Evolutionary conservation across 257 asterid species (phyloP).

Genomic region (Dorcoceras hygrometricum): DNA sequence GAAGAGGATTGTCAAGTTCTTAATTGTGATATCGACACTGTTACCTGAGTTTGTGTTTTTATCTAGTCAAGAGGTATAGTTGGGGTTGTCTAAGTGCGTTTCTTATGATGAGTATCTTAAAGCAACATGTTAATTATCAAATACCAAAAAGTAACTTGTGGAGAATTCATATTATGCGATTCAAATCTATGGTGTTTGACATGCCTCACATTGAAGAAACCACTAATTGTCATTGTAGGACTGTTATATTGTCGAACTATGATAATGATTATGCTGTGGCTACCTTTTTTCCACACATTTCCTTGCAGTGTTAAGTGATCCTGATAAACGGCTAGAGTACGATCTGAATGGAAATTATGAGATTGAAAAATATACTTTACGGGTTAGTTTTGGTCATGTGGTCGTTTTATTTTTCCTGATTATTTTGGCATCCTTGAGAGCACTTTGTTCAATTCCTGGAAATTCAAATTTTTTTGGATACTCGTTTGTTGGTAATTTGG

Average conservation of each 20-base stretch:
- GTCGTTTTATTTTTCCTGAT: neutral
- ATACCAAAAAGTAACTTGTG: neutral
- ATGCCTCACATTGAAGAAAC: neutral
- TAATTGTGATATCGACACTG: too few relatives aligned
- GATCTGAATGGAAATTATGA: constrained; percentile 58
- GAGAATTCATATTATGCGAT: neutral
- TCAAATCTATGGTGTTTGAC: constrained; percentile 15
- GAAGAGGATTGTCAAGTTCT: too few relatives aligned
- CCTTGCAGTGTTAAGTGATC: constrained; percentile 62
- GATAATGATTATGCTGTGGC: constrained; percentile 12
- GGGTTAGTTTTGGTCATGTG: constrained; percentile 35
- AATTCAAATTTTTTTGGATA: constrained; percentile 20
- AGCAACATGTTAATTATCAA: neutral
- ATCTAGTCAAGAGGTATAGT: neutral
- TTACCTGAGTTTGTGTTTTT: neutral
- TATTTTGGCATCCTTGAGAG: neutral
- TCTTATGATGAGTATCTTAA: constrained; percentile 11
- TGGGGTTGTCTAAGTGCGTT: constrained; percentile 12
- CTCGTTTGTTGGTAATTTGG: constrained; percentile 20
- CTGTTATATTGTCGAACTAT: neutral
- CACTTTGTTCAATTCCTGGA: neutral
- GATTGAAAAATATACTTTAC: constrained; percentile 56
- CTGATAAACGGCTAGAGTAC: constrained; percentile 60
- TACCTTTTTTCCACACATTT: constrained; percentile 18
- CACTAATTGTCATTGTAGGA: neutral